Conservation (phyloP, 495 filamentous ascomycete genomes). For the Trichoderma reesei region DNA sequence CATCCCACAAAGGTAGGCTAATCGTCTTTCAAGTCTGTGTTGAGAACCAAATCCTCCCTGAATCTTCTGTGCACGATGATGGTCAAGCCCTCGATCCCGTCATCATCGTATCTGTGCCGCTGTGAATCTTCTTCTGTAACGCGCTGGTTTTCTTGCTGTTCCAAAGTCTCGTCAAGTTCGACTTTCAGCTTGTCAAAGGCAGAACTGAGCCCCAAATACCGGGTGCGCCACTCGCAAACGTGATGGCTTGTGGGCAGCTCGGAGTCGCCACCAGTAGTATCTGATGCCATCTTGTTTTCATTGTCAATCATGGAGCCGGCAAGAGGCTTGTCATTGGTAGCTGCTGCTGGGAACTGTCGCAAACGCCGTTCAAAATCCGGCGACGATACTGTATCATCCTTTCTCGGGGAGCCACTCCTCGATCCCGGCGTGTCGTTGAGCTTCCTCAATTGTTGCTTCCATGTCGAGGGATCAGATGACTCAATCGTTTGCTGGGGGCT, state of each 20-base stretch:
- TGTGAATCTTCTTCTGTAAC: constrained; percentile 9
- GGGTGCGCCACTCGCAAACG: constrained; percentile 25
- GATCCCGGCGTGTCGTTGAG: neutral
- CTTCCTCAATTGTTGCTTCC: neutral
- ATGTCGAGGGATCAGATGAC: neutral
- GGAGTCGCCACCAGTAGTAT: neutral
- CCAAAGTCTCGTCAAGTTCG: constrained; percentile 9
- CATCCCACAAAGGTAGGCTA: neutral
- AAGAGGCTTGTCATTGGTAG: neutral
- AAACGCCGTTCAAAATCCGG: neutral
- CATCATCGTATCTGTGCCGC: constrained; percentile 16
- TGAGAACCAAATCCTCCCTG: constrained; percentile 38
- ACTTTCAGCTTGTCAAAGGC: constrained; percentile 23
- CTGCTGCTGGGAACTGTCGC: neutral
- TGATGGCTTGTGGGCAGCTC: constrained; percentile 19
- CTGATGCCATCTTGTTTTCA: no score
- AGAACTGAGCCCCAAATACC: constrained; percentile 20
- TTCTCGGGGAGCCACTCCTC: neutral
- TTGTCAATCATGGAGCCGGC: no score
- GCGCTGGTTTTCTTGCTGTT: constrained; percentile 7
- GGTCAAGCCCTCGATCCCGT: constrained; percentile 34
- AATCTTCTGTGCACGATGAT: constrained; percentile 35
- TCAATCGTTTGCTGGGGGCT: neutral
- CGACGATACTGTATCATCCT: neutral
- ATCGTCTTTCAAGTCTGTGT: constrained; percentile 27